These are phyloP conservation scores for Annulohypoxylon stygium DNA, from an alignment of 495 filamentous ascomycete genomes.

Conservation along the genomic window DNA sequence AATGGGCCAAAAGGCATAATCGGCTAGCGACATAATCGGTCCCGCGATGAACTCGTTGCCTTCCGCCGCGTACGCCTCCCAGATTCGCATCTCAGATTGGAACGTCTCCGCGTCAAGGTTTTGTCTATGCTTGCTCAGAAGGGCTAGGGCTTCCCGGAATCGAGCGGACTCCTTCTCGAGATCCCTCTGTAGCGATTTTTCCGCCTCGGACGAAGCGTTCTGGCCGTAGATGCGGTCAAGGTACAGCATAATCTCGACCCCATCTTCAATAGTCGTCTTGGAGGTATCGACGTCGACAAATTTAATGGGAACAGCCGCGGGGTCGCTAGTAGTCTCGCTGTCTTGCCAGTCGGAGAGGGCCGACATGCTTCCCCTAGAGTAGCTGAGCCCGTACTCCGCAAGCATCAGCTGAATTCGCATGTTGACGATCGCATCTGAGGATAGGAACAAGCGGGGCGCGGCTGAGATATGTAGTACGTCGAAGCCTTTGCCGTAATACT, in stretches of 20 bases:
- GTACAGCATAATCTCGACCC: conserved; percentile 67
- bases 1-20: conserved; percentile 80
- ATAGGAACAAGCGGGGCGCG: conserved; percentile 66
- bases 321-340: conserved; percentile 29
- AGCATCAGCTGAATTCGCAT: conserved; percentile 69
- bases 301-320: conserved; percentile 52
- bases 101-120: conserved; percentile 44
- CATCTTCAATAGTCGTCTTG: conserved; percentile 62
- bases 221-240: conserved; percentile 64
- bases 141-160: conserved; percentile 55
- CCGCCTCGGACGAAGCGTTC: conserved; percentile 33
- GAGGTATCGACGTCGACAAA: conserved; percentile 68
- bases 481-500: conserved; percentile 82
- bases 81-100: conserved; percentile 57
- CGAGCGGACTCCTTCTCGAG: conserved; percentile 54
- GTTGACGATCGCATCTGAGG: conserved; percentile 67
- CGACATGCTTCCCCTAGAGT: conserved; percentile 62
- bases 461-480: conserved; percentile 82
- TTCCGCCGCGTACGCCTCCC: conserved; percentile 63
- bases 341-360: conserved; percentile 51
- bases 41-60: conserved; percentile 69
- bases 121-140: conserved; percentile 55
- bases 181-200: conserved; percentile 46
- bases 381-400: conserved; percentile 70
- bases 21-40: conserved; percentile 68